A percentile compares a stretch with the other conserved stretches of the same genome.
Evolutionary conservation across 2,329 filamentous ascomycete genomes (phyloP).

Genomic region (Phaeosphaeria sp.): DNA sequence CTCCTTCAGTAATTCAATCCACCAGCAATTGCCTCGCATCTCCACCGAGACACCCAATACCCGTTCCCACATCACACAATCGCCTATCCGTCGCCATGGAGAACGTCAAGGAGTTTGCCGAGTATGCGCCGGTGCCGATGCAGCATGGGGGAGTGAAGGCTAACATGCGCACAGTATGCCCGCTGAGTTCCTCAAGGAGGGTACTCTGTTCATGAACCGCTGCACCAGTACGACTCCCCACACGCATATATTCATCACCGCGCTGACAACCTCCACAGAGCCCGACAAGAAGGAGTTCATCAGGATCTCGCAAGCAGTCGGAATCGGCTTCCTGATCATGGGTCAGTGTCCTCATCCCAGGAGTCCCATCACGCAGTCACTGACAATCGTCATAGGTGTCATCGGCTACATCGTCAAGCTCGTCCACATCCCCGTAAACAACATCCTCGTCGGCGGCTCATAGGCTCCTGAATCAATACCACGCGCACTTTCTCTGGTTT

Average conservation of each 20-base stretch:
- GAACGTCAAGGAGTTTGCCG: constrained; percentile 73
- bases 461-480: constrained; percentile 23
- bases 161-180: constrained; percentile 43
- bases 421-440: constrained; percentile 62
- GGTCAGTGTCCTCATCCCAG: constrained; percentile 27
- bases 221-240: constrained; percentile 51
- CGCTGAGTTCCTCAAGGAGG: constrained; percentile 55
- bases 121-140: constrained; percentile 46
- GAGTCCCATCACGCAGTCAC: not conserved
- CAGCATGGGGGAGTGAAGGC: constrained; percentile 8
- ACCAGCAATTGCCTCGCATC: constrained; percentile 11
- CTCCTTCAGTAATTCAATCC: constrained; percentile 13
- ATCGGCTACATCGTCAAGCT: constrained; percentile 62
- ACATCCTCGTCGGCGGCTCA: constrained; percentile 58
- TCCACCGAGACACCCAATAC: constrained; percentile 5
- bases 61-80: not conserved
- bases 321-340: constrained; percentile 62
- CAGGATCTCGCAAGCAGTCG: constrained; percentile 60
- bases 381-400: constrained; percentile 38
- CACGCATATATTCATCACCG: not conserved
- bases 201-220: constrained; percentile 57
- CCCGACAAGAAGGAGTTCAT: constrained; percentile 50
- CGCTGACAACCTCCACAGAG: constrained; percentile 49
- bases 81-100: constrained; percentile 62
- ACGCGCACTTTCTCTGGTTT: constrained; percentile 17